These are phyloP conservation scores for Vitis labrusca DNA, from an alignment of 164 flowering plant genomes.

Conservation along the genomic window DNA sequence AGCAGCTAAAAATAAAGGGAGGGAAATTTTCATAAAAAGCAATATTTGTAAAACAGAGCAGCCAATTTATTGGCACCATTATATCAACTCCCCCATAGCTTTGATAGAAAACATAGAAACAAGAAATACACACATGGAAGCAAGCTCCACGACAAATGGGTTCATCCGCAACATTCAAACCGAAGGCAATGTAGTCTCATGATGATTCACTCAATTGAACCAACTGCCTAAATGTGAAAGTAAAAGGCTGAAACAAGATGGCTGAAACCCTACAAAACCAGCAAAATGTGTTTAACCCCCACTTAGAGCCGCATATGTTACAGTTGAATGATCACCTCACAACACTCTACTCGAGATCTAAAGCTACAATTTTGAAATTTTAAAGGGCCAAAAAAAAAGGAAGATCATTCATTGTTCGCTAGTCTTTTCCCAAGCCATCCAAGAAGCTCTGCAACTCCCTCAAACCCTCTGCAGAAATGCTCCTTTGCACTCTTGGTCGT, in stretches of 20 bases:
- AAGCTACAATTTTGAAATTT: constrained; percentile 6
- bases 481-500: constrained; percentile 69
- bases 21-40: no score
- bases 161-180: no score
- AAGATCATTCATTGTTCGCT: constrained; percentile 13
- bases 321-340: constrained; percentile 52
- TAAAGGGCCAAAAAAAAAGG: background rate
- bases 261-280: background rate
- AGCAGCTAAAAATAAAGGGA: no score
- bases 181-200: background rate
- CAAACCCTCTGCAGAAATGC: constrained; percentile 90
- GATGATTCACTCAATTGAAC: no score
- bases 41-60: no score
- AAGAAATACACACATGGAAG: no score
- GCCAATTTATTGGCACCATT: no score
- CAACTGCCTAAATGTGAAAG: no score
- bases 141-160: no score
- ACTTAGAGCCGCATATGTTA: constrained; percentile 69
- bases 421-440: constrained; percentile 50
- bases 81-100: no score
- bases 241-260: background rate
- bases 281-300: background rate
- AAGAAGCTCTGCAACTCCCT: constrained; percentile 85
- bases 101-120: no score
- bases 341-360: constrained; percentile 12